phyloP scores from a whole-genome alignment of 2,329 filamentous ascomycete genomes.

The Ascomycota sp. region DNA sequence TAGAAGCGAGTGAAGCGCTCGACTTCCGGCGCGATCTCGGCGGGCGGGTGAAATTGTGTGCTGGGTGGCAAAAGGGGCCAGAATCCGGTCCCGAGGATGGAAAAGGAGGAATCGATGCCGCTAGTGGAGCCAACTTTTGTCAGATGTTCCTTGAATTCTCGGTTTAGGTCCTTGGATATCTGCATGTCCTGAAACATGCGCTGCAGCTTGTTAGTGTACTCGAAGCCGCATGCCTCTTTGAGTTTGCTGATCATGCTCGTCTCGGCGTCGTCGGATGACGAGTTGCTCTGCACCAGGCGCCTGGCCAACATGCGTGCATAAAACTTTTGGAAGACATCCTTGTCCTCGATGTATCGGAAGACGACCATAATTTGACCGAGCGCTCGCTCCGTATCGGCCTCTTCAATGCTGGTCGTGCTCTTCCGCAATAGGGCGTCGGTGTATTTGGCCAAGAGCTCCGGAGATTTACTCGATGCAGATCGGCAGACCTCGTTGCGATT shows the following conservation, averaged over 20 bases:
- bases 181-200: conserved; percentile 99
- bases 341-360: conserved; percentile 99
- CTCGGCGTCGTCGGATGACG: conserved; percentile 89
- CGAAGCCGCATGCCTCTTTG: conserved; percentile 94
- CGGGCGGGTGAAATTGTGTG: conserved; percentile 71
- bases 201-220: conserved; percentile 98
- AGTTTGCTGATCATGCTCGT: conserved; percentile 98
- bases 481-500: conserved; percentile 95
- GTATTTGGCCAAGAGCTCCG: conserved; percentile 86
- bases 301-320: conserved; percentile 93
- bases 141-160: conserved; percentile 59
- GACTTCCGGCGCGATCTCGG: conserved; percentile 65
- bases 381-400: conserved; percentile 75
- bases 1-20: conserved; percentile 83
- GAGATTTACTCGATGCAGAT: conserved; percentile 76
- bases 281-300: conserved; percentile 81
- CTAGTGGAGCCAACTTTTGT: conserved; percentile 35
- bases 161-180: conserved; percentile 91
- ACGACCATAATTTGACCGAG: conserved; percentile 93
- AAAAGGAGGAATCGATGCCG: conserved; percentile 65
- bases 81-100: conserved; percentile 86
- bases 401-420: conserved; percentile 77
- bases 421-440: conserved; percentile 83
- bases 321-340: conserved; percentile 99
- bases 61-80: conserved; percentile 79